Evolutionary conservation across 306 rosid species (phyloP).

Genomic region (Vigna reflexopilosa): DNA sequence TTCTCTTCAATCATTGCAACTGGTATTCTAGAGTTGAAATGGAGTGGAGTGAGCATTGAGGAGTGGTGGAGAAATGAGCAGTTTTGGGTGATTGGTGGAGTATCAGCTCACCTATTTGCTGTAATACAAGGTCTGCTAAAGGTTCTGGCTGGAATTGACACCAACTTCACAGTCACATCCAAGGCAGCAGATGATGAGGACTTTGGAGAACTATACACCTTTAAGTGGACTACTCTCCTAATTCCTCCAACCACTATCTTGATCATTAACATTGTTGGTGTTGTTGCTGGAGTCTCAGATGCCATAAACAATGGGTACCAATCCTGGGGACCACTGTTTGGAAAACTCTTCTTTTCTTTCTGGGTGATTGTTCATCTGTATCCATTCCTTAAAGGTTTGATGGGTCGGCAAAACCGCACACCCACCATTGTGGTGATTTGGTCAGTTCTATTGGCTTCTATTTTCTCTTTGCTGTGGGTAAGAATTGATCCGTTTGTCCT

Average conservation of each 20-base stretch:
- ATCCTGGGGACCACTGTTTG: conserved; percentile 89
- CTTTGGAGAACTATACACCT: conserved; percentile 74
- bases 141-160: conserved; percentile 82
- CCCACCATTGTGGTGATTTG: conserved; percentile 92
- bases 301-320: conserved; percentile 89
- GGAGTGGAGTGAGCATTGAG: conserved; percentile 96
- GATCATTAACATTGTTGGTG: conserved; percentile 84
- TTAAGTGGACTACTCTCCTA: conserved; percentile 85
- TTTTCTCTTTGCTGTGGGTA: conserved; percentile 91
- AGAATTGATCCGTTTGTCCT: conserved; percentile 85
- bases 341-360: conserved; percentile 88
- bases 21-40: conserved; percentile 81
- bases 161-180: conserved; percentile 83
- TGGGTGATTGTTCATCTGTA: conserved; percentile 94
- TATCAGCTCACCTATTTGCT: conserved; percentile 88
- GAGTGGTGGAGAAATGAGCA: conserved; percentile 99
- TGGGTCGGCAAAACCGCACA: conserved; percentile 92
- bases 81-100: conserved; percentile 95
- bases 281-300: conserved; percentile 90
- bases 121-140: conserved; percentile 85
- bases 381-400: conserved; percentile 92
- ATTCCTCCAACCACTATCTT: conserved; percentile 88
- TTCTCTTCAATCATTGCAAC: conserved; percentile 84
- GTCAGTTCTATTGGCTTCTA: conserved; percentile 90
- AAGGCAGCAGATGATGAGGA: conserved; percentile 88